Conservation (phyloP, 2,329 filamentous ascomycete genomes). For the Penicillium thymicola region DNA sequence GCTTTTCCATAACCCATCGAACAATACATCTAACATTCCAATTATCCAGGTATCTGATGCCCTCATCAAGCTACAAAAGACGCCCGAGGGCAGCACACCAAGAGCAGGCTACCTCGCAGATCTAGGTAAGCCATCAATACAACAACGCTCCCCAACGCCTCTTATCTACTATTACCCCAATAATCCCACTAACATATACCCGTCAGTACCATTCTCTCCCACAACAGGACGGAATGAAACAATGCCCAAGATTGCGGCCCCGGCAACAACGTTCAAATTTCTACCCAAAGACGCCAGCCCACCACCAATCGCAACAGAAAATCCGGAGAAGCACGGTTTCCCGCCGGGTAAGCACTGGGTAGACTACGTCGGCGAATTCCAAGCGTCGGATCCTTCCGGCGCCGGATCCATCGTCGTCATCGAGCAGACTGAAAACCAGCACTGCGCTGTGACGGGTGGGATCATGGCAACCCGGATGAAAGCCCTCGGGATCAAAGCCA, state of each 20-base stretch:
- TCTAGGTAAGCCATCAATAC: conserved; percentile 44
- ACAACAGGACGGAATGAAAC: conserved; percentile 27
- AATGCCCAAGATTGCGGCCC: conserved; percentile 39
- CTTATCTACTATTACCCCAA: background rate
- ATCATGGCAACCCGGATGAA: conserved; percentile 72
- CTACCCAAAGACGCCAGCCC: conserved; percentile 53
- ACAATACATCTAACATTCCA: background rate
- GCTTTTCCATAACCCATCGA: too few relatives aligned
- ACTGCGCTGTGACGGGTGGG: conserved; percentile 70
- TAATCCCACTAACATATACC: conserved; percentile 5
- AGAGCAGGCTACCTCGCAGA: conserved; percentile 66
- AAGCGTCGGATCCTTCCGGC: conserved; percentile 34
- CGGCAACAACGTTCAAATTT: conserved; percentile 52
- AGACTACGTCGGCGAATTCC: conserved; percentile 49
- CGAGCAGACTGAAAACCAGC: conserved; percentile 62
- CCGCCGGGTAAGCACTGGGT: conserved; percentile 64
- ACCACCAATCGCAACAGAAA: conserved; percentile 21
- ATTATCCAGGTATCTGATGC: conserved; percentile 63
- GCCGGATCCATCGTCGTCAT: conserved; percentile 63
- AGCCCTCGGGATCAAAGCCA: conserved; percentile 56
- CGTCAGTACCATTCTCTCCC: conserved; percentile 36
- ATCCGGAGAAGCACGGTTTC: conserved; percentile 48
- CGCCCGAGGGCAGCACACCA: conserved; percentile 45
- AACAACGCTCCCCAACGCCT: background rate
- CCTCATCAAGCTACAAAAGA: conserved; percentile 62